Evolutionary conservation across 345 rosid genomes (phyloP).

Genomic region (Boechera divaricarpa): DNA sequence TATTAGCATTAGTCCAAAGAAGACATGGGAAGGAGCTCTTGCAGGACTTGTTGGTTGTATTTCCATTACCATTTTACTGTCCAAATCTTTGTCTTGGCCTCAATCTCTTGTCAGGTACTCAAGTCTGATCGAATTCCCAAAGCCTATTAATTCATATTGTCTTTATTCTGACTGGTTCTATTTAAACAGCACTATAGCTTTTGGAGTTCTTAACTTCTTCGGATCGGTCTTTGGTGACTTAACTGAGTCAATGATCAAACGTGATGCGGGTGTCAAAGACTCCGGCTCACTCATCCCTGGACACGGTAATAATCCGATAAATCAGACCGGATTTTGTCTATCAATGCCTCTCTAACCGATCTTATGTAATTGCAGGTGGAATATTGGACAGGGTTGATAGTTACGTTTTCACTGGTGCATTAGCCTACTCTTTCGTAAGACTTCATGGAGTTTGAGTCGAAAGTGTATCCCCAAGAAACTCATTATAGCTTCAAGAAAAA

Average conservation of each 20-base stretch:
- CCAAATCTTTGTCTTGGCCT: conserved; percentile 83
- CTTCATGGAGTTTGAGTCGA: conserved; percentile 70
- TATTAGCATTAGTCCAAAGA: conserved; percentile 86
- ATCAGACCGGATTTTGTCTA: background rate
- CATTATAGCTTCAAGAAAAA: conserved; percentile 11
- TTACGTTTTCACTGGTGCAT: conserved; percentile 94
- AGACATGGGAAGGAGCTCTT: conserved; percentile 98
- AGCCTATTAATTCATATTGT: background rate
- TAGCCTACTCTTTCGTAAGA: conserved; percentile 77
- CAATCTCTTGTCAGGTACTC: conserved; percentile 70
- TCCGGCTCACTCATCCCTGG: conserved; percentile 97
- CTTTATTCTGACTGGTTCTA: background rate
- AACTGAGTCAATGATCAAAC: conserved; percentile 94
- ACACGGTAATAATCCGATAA: conserved; percentile 58
- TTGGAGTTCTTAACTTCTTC: conserved; percentile 82
- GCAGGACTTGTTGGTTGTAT: conserved; percentile 90
- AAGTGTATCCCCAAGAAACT: background rate
- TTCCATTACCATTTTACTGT: conserved; percentile 58
- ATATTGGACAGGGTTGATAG: conserved; percentile 93
- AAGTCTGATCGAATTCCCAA: background rate
- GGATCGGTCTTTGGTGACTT: conserved; percentile 96
- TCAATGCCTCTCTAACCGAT: background rate
- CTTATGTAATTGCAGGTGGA: conserved; percentile 65
- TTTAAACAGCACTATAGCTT: conserved; percentile 67
- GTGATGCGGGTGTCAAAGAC: conserved; percentile 98